Base-by-base conservation (phyloP, 1,139 yeast genomes). In the Debaryomyces singareniensis region DNA sequence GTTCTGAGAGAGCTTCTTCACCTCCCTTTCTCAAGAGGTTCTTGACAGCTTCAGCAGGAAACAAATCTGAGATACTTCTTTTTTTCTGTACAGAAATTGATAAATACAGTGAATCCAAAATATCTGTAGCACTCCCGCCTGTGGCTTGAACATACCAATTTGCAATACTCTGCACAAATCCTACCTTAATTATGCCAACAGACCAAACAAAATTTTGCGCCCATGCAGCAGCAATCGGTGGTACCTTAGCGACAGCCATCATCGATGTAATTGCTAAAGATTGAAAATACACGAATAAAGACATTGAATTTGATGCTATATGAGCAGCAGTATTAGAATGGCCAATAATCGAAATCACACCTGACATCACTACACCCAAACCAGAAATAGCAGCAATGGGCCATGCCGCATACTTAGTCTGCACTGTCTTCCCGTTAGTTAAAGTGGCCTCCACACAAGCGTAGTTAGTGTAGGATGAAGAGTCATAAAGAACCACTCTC, bases 201-300 rank as follows among this genome's bases (percentile, higher is more conserved):
- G 96, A 79, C 98, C 98, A 91, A 61, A 78, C 79, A 65, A 91
- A 91, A 61, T 91, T 91, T 55, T 91, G 96, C 22, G 95, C 80
- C 99, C 99, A 91, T 3, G 97, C 93, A 2, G 96, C 91, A 6
- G 97, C 97, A 41, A 91, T 86, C 4, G 98, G 98, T 5, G 98
- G 98, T 15, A 86, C 84, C 38, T 78, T 69, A 13, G 87, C 75
- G 24, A 91, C 97, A 29, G 95, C 96, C 91, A 89, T 82, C 96
- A 91, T 87, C 16, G 95, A 75, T 15, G 93, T 82, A 40, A 91
- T 81, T 18, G 97, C 96, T 45, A 91, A 71, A 34, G 86, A 77
- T 62, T 91, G 99, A 72, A 91, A 91, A 59, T 91, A 93, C 35
- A 87, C 75, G 60, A 91, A 91, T 40, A 91, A 68, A 2, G 96